Base-by-base conservation (phyloP, 1,284 basidiomycete species). In the Sanghuangporus weigelae region DNA sequence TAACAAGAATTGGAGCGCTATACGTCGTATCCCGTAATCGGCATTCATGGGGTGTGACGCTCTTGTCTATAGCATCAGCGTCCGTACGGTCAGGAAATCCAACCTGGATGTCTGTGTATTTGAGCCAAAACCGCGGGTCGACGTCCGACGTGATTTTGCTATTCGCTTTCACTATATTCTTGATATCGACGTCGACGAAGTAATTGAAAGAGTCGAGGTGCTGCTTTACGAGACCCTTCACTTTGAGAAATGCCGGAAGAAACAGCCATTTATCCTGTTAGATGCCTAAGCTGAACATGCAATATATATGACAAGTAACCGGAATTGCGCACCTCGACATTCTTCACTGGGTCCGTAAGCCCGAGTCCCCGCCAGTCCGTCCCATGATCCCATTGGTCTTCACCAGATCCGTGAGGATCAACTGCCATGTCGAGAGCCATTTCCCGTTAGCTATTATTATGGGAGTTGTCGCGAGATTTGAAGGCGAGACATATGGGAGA, bases 121-220 rank as follows among this genome's bases (percentile, higher is more conserved):
- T 95, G 71, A 99, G 87, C 89, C 92, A 98, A 77, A 98, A 98
- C 55, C 92, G 87, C 8, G 96, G 97, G 76, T 99, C 96, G 68
- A 98, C 94, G 70, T 99, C 97, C 3, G 96, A 98, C 3, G 92
- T 93, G 71, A 97, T 89, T 71, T 93, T 93, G 75, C 87, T 89
- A 74, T 98, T 98, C 12, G 95, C 95, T 67, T 89, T 90, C 60
- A 98, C 87, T 71, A 99, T 98, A 70, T 96, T 96, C 75, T 96
- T 96, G 73, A 98, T 92, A 73, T 98, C 96, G 44, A 93, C 90
- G 72, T 99, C 93, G 71, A 99, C 94, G 74, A 99, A 99, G 77
- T 98, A 97, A 79, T 99, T 99, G 87, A 97, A 99, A 8, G 96
- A 98, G 76, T 99, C 98, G 70, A 99, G 94, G 73, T 99, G 97